Evolutionary conservation across 2,329 filamentous ascomycete genomes (phyloP), one percentile per base, ranked within the genome.

Genomic region (Aureobasidium pullulans): DNA sequence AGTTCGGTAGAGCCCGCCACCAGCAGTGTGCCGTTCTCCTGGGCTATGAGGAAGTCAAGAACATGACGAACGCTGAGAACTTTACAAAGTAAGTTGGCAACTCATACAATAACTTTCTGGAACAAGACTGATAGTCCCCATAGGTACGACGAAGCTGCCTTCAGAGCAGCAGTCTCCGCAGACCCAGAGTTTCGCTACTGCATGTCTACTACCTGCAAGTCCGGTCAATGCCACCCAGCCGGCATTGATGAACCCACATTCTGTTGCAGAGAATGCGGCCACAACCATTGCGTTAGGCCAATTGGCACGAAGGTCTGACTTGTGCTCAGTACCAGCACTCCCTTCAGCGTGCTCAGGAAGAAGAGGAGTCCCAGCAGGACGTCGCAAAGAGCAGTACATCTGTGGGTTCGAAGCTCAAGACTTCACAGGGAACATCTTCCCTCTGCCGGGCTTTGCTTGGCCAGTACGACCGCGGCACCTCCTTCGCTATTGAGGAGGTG

Each of bases 401-500:
- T 23, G 19, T 23, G 19, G 19, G 19, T 23, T 23, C 19, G 19
- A 23, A 23, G 19, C 19, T 23, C 19, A 23, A 23, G 48, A 84
- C 85, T 15, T 86, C 89, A 68, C 83, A 88, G 58, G 84, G 85
- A 65, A 83, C 86, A 15, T 84, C 89, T 63, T 86, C 91, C 69
- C 85, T 88, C 62, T 39, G 86, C 50, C 84, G 88, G 58, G 83
- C 84, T 53, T 23, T 23, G 19, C 19, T 23, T 23, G 92, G 88
- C 23, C 86, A 89, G 67, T 96, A 84, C 66, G 90, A 96, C 66
- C 87, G 90, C 62, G 90, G 90, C 31, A 94, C 88, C 31, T 82
- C 73, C 42, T 70, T 71, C 44, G 72, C 73, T 52, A 46, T 64
- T 23, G 60, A 63, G 4, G 69, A 73, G 34, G 71, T 73, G 39